These are phyloP conservation scores for Neoascochyta sp. DNA, from an alignment of 2,329 filamentous ascomycete species.

Conservation along the genomic window DNA sequence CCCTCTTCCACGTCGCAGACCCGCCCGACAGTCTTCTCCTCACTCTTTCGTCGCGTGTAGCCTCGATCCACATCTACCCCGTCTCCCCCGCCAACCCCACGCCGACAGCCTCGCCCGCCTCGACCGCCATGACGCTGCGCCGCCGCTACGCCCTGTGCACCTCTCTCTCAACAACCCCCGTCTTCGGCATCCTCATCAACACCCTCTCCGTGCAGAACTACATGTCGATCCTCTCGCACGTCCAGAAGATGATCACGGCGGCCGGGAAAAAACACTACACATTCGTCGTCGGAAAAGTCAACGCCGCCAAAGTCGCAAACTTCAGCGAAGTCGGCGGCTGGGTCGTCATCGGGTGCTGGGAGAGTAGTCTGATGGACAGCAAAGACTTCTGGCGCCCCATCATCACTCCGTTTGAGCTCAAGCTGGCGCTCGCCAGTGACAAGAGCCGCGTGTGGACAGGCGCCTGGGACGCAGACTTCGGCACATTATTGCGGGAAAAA, in stretches of 20 bases:
- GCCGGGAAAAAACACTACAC: constrained; percentile 95
- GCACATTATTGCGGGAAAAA: constrained; percentile 55
- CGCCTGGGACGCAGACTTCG: constrained; percentile 85
- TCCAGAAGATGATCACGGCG: constrained; percentile 67
- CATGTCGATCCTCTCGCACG: constrained; percentile 69
- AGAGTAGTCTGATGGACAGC: constrained; percentile 86
- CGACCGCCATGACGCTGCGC: constrained; percentile 61
- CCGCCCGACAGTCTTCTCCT: constrained; percentile 80
- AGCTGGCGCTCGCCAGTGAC: constrained; percentile 71
- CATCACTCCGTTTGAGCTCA: constrained; percentile 91
- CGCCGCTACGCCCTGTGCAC: constrained; percentile 86
- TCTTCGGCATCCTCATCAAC: constrained; percentile 94
- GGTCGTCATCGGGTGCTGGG: constrained; percentile 98
- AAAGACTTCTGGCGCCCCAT: constrained; percentile 85
- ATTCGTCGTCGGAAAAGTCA: constrained; percentile 94
- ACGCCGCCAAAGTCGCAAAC: constrained; percentile 92
- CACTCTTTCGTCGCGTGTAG: constrained; percentile 78
- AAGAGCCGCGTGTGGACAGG: constrained; percentile 78
- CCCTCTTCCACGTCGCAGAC: constrained; percentile 79
- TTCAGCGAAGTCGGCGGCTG: constrained; percentile 93
- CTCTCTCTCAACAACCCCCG: constrained; percentile 71
- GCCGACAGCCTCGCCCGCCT: constrained; percentile 43
- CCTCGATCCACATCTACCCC: constrained; percentile 73
- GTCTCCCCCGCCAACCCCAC: constrained; percentile 41
- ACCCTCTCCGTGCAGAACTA: constrained; percentile 92